Evolutionary conservation across 164 flowering plant genomes (phyloP).

Genomic region (Chloranthus sessilifolius): DNA sequence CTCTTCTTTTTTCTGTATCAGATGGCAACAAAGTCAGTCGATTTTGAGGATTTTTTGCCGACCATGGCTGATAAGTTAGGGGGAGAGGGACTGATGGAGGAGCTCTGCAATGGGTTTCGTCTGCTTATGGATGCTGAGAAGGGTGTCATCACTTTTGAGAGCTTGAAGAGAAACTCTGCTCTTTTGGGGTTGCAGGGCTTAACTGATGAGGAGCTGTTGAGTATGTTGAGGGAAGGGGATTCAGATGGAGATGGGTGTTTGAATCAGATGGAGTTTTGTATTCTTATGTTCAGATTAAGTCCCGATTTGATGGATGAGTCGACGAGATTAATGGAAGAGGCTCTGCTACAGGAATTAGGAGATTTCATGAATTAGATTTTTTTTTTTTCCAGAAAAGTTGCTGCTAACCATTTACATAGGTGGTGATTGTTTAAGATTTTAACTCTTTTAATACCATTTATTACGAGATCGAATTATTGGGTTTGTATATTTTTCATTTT

Average conservation of each 20-base stretch:
- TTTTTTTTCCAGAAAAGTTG: no score
- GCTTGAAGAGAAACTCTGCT: constrained; percentile 30
- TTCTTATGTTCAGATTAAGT: constrained; percentile 53
- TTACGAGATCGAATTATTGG: no score
- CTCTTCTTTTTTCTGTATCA: no score
- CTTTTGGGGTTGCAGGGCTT: constrained; percentile 36
- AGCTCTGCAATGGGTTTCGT: constrained; percentile 45
- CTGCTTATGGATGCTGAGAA: constrained; percentile 39
- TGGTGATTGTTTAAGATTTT: no score
- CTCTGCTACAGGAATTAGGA: constrained; percentile 3
- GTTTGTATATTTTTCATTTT: no score
- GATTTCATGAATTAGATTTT: constrained; percentile 9
- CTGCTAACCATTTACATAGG: no score
- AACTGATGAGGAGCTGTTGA: constrained; percentile 38
- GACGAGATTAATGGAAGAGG: constrained; percentile 15
- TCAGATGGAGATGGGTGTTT: constrained; percentile 49
- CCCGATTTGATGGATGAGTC: constrained; percentile 37
- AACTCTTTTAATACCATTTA: no score
- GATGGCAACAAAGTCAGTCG: no score
- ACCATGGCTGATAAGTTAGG: constrained; percentile 48
- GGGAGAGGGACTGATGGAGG: constrained; percentile 36
- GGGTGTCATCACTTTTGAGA: constrained; percentile 42
- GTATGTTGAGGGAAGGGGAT: constrained; percentile 60
- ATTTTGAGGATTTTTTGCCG: constrained; percentile 38
- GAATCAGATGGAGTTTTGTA: constrained; percentile 52